Evolutionary conservation across 2,329 filamentous ascomycete genomes (phyloP), one percentile per base, ranked within the genome.

Genomic region (Lasiodiplodia theobromae): DNA sequence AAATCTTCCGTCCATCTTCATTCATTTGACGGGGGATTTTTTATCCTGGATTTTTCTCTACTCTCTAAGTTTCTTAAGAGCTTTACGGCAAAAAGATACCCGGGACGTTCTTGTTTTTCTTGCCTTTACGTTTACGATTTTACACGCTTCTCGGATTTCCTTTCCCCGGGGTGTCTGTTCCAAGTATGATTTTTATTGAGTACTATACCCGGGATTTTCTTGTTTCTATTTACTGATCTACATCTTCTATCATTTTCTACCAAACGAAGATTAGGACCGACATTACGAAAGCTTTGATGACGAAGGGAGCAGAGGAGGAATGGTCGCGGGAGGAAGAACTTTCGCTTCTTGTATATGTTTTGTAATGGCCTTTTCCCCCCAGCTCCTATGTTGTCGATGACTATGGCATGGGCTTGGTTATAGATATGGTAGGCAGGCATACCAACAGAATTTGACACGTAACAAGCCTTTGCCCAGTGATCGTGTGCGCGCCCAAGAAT

Each of bases 21-120:
- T 53, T 38, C 60, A 52, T 49, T 38, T 23, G 23, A 25, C 37
- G 58, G 12, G 18, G 7, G 18, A 11, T 31, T 47, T 51, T 37
- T 51, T 63, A 18, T 16, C 28, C 31, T 34, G 31, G 18, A n/a
- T 57, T 23, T 37, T 23, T 57, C 34, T 40, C 54, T 31, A 23
- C n/a, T n/a, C 40, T 47, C 40, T 47, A n/a, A 47, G 44, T 40
- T 25, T 58, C 34, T 38, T n/a, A 21, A 64, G 60, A 64, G 60
- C 44, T 62, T 64, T 52, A 64, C 60, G 60, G 60, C 60, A 47
- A 47, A 52, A 64, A 64, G 60, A 64, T 64, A 66, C 49, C 49
- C 52, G 49, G 63, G 63, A 56, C 23, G 63, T 65, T 54, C 37
- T 11, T 56, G 18, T 7, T 47, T 40, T 18, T 25, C 31, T 66